Conservation (phyloP, 106 monocot genomes). For the Dendrobium huoshanense region DNA sequence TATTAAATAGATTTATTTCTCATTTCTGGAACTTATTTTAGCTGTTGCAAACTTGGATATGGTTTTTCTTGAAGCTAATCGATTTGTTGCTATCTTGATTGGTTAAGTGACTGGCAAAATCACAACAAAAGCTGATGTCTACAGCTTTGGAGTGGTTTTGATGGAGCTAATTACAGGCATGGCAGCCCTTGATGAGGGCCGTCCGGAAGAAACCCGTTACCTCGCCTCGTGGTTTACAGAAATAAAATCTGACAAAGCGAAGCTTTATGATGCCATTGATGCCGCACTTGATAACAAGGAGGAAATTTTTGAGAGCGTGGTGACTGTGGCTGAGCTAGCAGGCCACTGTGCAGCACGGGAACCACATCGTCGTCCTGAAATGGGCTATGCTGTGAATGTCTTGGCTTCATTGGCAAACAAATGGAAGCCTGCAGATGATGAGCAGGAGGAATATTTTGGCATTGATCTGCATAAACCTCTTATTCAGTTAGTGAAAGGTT, state of each 20-base stretch:
- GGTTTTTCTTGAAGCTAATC: neutral
- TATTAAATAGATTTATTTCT: neutral
- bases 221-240: slow-evolving; percentile 42
- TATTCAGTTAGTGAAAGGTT: slow-evolving; percentile 46
- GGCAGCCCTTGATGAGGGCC: slow-evolving; percentile 34
- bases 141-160: slow-evolving; percentile 53
- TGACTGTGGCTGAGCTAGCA: slow-evolving; percentile 35
- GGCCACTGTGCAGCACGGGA: slow-evolving; percentile 49
- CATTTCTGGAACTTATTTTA: neutral
- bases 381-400: slow-evolving; percentile 51
- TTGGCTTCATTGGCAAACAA: slow-evolving; percentile 37
- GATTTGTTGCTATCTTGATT: slow-evolving; percentile 4
- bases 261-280: slow-evolving; percentile 32
- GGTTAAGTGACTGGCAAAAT: slow-evolving; percentile 44
- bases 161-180: slow-evolving; percentile 58
- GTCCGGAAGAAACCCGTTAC: slow-evolving; percentile 37
- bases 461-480: slow-evolving; percentile 48
- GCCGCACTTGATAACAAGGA: slow-evolving; percentile 22
- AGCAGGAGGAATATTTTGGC: slow-evolving; percentile 36
- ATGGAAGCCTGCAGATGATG: slow-evolving; percentile 45
- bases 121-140: slow-evolving; percentile 52
- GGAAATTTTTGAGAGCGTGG: slow-evolving; percentile 32
- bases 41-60: no score
- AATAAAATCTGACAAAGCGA: slow-evolving; percentile 23
- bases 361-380: slow-evolving; percentile 44